These are phyloP conservation scores for Mycena polygramma DNA, from an alignment of 768 basidiomycete genomes.

Conservation along the genomic window DNA sequence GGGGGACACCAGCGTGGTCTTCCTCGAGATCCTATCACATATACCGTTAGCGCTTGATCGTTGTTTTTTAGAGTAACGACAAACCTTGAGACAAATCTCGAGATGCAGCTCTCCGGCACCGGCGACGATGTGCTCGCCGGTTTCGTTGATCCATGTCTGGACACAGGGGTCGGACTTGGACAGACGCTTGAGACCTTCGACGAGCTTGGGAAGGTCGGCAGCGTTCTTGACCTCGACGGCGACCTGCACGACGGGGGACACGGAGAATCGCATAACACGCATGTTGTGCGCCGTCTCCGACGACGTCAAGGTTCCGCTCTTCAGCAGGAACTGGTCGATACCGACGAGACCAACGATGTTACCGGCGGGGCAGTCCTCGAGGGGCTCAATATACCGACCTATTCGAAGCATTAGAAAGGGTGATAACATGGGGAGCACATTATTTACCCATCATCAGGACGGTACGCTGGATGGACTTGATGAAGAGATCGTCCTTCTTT, in stretches of 20 bases:
- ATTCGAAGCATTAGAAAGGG: too few relatives aligned
- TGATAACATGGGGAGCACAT: conserved; percentile 4
- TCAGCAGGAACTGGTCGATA: conserved; percentile 99
- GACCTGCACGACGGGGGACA: conserved; percentile 98
- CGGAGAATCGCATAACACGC: conserved; percentile 99
- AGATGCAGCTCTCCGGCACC: conserved; percentile 99
- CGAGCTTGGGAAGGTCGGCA: conserved; percentile 98
- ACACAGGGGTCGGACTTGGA: conserved; percentile 99
- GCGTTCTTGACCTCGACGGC: conserved; percentile 99
- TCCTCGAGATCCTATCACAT: conserved; percentile 91
- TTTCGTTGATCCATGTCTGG: conserved; percentile 93
- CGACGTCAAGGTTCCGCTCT: conserved; percentile 97
- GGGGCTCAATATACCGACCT: conserved; percentile 97
- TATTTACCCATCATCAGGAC: conserved; percentile 99
- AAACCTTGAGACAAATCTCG: conserved; percentile 98
- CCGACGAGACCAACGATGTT: conserved; percentile 99
- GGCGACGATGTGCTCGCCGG: conserved; percentile 98
- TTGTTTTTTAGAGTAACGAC: conserved; percentile 7
- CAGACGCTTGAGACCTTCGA: conserved; percentile 99
- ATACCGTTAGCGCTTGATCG: conserved; percentile 16
- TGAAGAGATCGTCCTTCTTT: conserved; percentile 97
- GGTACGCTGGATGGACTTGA: conserved; percentile 99
- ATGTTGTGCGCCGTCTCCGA: conserved; percentile 99
- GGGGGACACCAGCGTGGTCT: conserved; percentile 99
- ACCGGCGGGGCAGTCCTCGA: conserved; percentile 98